A percentile compares a stretch with the other conserved stretches of the same genome.
Conservation (phyloP, 306 rosid genomes). For the Quercus alba region DNA sequence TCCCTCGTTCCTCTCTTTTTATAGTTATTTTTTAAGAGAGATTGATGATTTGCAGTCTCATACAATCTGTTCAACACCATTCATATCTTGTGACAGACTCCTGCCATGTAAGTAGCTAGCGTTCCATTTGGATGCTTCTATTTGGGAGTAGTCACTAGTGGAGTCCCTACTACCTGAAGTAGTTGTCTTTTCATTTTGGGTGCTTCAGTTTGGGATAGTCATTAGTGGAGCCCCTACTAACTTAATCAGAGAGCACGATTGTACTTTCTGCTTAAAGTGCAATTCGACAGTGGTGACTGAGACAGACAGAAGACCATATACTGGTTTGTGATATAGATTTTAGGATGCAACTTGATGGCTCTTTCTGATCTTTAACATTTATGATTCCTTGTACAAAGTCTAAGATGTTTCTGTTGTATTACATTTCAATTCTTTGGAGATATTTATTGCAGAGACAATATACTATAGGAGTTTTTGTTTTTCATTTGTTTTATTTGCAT, state of each 20-base stretch:
- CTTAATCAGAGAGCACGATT: not conserved
- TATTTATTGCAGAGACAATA: not conserved
- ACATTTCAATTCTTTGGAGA: slow-evolving; percentile 14
- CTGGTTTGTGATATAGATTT: slow-evolving; percentile 9
- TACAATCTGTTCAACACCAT: not conserved
- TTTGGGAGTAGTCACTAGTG: not conserved
- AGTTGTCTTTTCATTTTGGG: not conserved
- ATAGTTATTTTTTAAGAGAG: not conserved
- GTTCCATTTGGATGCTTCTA: not conserved
- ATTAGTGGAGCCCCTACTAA: not conserved
- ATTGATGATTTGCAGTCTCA: not conserved
- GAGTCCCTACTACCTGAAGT: not conserved
- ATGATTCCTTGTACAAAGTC: not conserved
- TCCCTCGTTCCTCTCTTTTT: not conserved
- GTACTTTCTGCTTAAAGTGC: not conserved
- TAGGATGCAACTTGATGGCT: not conserved
- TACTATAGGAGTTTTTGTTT: not conserved
- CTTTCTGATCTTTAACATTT: not conserved
- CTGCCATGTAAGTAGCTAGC: not conserved
- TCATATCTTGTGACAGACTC: not conserved
- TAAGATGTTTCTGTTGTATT: not conserved
- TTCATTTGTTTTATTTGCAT: slow-evolving; percentile 3
- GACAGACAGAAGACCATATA: not conserved
- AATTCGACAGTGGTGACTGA: not conserved
- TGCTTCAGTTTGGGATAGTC: not conserved